A percentile compares a stretch with the other conserved stretches of the same genome.
These are phyloP conservation scores for Trichoderma atrobrunneum DNA, from an alignment of 2,329 filamentous ascomycete genomes.

Conservation along the genomic window DNA sequence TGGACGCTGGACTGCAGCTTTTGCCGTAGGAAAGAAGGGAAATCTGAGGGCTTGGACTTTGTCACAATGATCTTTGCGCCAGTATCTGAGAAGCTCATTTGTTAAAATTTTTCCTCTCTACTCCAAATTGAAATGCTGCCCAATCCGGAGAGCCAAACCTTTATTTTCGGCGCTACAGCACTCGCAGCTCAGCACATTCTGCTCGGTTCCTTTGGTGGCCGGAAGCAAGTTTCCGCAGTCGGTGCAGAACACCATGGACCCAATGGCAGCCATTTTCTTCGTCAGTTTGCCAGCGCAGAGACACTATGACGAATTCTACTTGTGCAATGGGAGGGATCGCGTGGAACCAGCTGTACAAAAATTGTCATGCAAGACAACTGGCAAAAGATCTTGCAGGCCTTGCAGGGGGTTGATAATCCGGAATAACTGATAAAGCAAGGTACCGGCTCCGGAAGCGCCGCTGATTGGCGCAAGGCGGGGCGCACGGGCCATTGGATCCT, in stretches of 20 bases:
- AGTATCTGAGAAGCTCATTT: constrained; percentile 52
- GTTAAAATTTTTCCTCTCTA: constrained; percentile 21
- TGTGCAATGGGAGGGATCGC: constrained; percentile 13
- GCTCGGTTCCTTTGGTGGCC: constrained; percentile 70
- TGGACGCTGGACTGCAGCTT: constrained; percentile 83
- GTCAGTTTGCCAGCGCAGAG: constrained; percentile 8
- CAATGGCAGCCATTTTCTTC: constrained; percentile 74
- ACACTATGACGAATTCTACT: constrained; percentile 6
- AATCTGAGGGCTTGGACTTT: constrained; percentile 81
- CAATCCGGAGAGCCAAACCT: constrained; percentile 52
- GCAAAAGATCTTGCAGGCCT: constrained; percentile 17
- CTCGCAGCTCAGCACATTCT: constrained; percentile 76
- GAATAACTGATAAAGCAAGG: constrained; percentile 32
- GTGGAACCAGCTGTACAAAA: constrained; percentile 25
- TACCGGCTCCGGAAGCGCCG: constrained; percentile 27
- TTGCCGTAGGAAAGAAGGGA: constrained; percentile 83
- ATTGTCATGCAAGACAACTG: constrained; percentile 24
- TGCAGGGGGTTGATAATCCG: constrained; percentile 22
- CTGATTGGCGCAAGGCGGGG: constrained; percentile 5
- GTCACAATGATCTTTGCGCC: constrained; percentile 75
- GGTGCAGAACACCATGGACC: constrained; percentile 87
- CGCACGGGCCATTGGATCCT: constrained; percentile 12
- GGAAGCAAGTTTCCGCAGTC: constrained; percentile 91
- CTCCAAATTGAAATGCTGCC: not conserved
- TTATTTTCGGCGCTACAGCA: constrained; percentile 82